Base-by-base conservation (phyloP, 257 asterid genomes). In the Thymus quinquecostatus region DNA sequence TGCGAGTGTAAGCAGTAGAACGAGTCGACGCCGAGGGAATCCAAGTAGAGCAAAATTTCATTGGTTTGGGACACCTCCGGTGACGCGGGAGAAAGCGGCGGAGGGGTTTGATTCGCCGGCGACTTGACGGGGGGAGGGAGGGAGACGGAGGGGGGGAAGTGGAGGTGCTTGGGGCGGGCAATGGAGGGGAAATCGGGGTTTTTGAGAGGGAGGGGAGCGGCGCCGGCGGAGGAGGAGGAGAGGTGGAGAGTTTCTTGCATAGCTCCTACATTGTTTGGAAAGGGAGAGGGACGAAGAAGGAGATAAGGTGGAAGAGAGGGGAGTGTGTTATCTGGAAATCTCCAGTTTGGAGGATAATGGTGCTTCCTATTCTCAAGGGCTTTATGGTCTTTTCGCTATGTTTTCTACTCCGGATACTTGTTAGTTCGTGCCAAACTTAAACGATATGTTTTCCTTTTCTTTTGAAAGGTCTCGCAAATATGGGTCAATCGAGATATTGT, bases 21-120 rank as follows among this genome's bases (percentile, higher is more conserved):
- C 34, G 92, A 90, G 76, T 92, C 98, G 10, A 92, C 72, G 28
- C 96, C 96, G 44, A 86, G 84, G 48, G 98, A 90, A 76, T 92
- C 98, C 36, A 92, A 68, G 84, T 80, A 92, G 62, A 88, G 91
- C 73, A 93, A 85, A 7, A 80, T 70, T 13, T 90, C 98, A 13
- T 87, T 92, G 70, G 80, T 84, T 5, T 49, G 79, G 49, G 80
- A 70, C 33, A 10, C 59, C n/a, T 47, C 41, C 11, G 77, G 2
- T 4, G 79, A 49, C 28, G 83, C 68, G 40, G 77, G 77, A 21
- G 89, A 50, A 58, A 57, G 6, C 40, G 69, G 44, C 10, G 74
- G 72, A 60, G 75, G 67, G 69, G 21, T 43, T 36, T 60, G 72
- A 36, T 44, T 71, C 33, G 50, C 61, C 28, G 73, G 82, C 66